phyloP scores from a whole-genome alignment of 192 early-diverging fungal genomes.

The Paraglomus occultum region DNA sequence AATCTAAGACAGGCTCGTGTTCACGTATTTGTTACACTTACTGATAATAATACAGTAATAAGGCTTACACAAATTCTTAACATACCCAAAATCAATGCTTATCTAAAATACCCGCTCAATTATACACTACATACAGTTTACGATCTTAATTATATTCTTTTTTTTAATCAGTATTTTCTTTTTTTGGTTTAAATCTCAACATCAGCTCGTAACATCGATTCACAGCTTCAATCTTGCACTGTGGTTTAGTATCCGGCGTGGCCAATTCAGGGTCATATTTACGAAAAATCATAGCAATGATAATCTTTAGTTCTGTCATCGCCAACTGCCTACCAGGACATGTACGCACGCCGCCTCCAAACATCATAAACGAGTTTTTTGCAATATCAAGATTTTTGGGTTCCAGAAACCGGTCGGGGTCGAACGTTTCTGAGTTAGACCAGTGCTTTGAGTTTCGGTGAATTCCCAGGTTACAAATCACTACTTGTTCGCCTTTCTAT shows the following conservation, averaged over 20 bases:
- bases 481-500: not conserved
- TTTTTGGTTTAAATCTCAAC: not conserved
- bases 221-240: not conserved
- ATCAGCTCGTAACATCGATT: constrained; percentile 9
- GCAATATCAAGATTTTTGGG: not conserved
- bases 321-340: constrained; percentile 24
- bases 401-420: not conserved
- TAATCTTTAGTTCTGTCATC: not conserved
- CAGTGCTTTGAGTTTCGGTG: not conserved
- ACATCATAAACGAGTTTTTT: not conserved
- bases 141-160: too few species aligned
- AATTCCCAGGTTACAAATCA: not conserved
- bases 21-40: too few species aligned
- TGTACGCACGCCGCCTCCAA: constrained; percentile 6
- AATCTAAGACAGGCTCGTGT: too few species aligned
- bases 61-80: too few species aligned
- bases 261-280: constrained; percentile 10
- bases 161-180: too few species aligned
- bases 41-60: too few species aligned
- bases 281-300: constrained; percentile 6
- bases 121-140: too few species aligned
- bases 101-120: too few species aligned
- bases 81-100: too few species aligned
- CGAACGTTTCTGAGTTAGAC: not conserved
- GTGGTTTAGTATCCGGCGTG: not conserved